Evolutionary conservation across 2,329 filamentous ascomycete species (phyloP), one percentile per base, ranked within the genome.

Genomic region (Talaromyces atroroseus): DNA sequence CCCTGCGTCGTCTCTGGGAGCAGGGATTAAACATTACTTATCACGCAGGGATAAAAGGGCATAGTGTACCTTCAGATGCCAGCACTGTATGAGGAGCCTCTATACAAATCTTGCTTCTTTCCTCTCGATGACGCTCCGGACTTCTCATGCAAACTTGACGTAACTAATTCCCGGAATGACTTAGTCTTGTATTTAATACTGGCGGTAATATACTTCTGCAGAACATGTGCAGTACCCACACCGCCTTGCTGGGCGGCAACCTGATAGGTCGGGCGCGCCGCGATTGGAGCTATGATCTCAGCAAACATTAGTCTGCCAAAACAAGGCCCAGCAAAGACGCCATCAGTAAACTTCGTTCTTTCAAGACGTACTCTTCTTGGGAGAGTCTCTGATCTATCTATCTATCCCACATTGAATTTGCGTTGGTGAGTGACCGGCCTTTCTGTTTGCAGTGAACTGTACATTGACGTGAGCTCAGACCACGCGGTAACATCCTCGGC

Each of bases 221-320:
- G 36, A 40, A 40, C 36, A 40, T 40, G 10, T 18, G 20, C 23
- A 29, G 46, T 11, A 8, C 4, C 52, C 52, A 54, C 52, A 23
- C 16, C 36, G 24, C 34, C 24, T 49, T 23, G 7, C 44, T 5
- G 11, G 29, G 23, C 21, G 6, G 34, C 23, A 3, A 14, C 32
- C 26, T 54, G 34, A 54, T 54, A 29, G 52, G 52, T 45, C 51
- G 36, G 29, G 29, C n/a, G 18, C 24, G 10, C 18, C 14, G 16
- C 10, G n/a, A 29, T 36, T 16, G 26, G 44, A 59, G 58, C 58
- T 59, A 59, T 59, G 58, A 59, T 57, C 58, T 57, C 58, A 57
- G 54, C 58, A 34, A 42, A 58, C 47, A 50, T 38, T 45, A 32
- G 34, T 8, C 44, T 29, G 8, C n/a, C 8, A 32, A 50, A 50